Conservation (phyloP, 2,329 filamentous ascomycete species). For the Colletotrichum acutatum region DNA sequence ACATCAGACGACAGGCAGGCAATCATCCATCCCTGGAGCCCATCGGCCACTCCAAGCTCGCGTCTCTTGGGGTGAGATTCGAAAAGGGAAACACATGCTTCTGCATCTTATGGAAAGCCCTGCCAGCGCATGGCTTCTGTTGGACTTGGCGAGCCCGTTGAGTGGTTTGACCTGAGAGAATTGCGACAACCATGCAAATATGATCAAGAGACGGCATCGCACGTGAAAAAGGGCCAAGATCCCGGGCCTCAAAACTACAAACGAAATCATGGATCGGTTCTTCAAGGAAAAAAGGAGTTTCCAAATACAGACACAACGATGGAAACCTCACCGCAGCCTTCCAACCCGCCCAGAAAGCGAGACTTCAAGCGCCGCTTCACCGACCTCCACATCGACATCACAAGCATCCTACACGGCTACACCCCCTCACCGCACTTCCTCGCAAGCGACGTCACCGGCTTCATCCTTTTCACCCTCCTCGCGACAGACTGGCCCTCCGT, state of each 20-base stretch:
- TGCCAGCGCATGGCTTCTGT: conserved; percentile 17
- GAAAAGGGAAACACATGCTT: background rate
- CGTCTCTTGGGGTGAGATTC: background rate
- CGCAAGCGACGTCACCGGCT: conserved; percentile 20
- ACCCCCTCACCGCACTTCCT: conserved; percentile 1
- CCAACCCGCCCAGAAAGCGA: background rate
- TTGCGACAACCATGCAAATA: background rate
- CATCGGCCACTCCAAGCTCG: background rate
- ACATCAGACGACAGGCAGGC: conserved; percentile 14
- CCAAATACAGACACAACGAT: background rate
- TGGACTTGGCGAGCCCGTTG: background rate
- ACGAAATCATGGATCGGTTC: background rate
- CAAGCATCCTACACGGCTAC: background rate
- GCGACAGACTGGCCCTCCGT: conserved; percentile 12
- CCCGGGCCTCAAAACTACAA: background rate
- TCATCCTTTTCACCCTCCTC: background rate
- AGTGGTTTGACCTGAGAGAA: background rate
- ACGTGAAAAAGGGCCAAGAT: conserved; percentile 9
- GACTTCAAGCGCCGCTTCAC: conserved; percentile 16
- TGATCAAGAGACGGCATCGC: background rate
- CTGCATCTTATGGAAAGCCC: background rate
- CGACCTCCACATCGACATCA: conserved; percentile 10
- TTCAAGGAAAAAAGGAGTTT: background rate
- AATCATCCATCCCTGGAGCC: background rate
- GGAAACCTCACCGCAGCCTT: background rate